Evolutionary conservation across 2,329 filamentous ascomycete species (phyloP), one percentile per base, ranked within the genome.

Genomic region (Geosmithia putterillii): DNA sequence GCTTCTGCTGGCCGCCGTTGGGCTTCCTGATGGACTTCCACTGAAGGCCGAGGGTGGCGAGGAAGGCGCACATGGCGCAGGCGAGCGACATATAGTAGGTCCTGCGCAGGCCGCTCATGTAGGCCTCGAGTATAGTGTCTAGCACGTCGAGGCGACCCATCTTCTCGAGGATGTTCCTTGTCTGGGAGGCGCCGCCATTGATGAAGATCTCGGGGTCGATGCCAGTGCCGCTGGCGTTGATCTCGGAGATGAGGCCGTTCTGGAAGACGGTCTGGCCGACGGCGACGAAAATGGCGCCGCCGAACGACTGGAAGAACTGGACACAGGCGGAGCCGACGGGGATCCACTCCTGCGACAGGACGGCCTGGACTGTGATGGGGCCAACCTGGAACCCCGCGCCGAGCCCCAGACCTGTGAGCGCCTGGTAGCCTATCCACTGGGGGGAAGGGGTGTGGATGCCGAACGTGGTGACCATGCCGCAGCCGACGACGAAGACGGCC

Each of bases 401-500:
- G 22, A 73, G 63, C 21, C 74, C 76, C 2, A 76, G 58, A 25
- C 75, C 76, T 17, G 65, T 60, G 20, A 80, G 53, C 37, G 74
- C 68, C 53, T 78, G 74, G 54, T 72, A 78, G 17, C 74, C 74
- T 48, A 79, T 73, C 75, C 75, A 80, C 34, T 65, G 58, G 12
- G 57, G 54, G 2, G 69, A 55, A 1, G 64, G 59, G 5, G 71
- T 76, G 49, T 64, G 48, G 3, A 71, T 59, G 25, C 58, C 55
- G 10, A 77, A 65, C 0, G 72, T 77, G 1, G 73, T 71, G 46
- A 80, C 64, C 43, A 80, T 64, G 15, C 74, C 76, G 3, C 63
- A 56, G 8, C 74, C 73, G 44, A 76, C 54, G 34, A 69, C 52
- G 49, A 53, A 62, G 40, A 65, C 54, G 43, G 66, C 46, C 47